A percentile compares a stretch with the other conserved stretches of the same genome.
These are phyloP conservation scores for Alternaria gaisen DNA, from an alignment of 2,329 filamentous ascomycete species.

Conservation along the genomic window DNA sequence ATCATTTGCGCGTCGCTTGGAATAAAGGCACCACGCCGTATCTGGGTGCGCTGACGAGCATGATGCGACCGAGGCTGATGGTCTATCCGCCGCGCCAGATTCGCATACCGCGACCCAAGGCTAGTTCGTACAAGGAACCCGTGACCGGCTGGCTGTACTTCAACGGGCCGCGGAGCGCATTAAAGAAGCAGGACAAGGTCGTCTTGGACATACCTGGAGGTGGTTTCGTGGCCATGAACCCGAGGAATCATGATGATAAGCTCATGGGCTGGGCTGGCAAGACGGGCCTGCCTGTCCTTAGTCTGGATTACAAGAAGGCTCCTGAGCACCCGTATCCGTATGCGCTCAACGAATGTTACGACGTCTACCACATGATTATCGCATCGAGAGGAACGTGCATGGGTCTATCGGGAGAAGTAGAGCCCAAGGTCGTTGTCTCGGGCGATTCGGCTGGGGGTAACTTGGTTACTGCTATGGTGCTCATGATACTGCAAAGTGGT, in stretches of 20 bases:
- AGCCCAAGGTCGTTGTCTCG: constrained; percentile 75
- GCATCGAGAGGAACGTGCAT: constrained; percentile 77
- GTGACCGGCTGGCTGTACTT: constrained; percentile 93
- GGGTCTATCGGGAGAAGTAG: constrained; percentile 72
- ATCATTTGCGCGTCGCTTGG: constrained; percentile 92
- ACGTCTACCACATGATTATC: constrained; percentile 80
- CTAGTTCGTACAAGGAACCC: constrained; percentile 84
- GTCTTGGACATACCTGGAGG: constrained; percentile 92
- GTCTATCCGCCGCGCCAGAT: constrained; percentile 83
- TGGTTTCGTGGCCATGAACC: constrained; percentile 96
- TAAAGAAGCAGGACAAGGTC: constrained; percentile 78
- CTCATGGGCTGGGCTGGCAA: constrained; percentile 90
- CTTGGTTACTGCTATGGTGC: constrained; percentile 77
- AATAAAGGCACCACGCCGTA: constrained; percentile 94
- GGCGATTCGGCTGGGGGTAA: constrained; percentile 88
- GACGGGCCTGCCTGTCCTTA: constrained; percentile 86
- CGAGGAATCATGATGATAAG: constrained; percentile 93
- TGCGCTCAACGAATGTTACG: constrained; percentile 86
- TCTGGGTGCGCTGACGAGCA: constrained; percentile 72
- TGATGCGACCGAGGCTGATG: constrained; percentile 81
- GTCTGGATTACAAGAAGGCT: constrained; percentile 89
- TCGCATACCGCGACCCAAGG: constrained; percentile 80
- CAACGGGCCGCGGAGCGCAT: constrained; percentile 81
- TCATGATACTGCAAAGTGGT: constrained; percentile 87
- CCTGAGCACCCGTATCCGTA: constrained; percentile 87